Conservation (phyloP, 2,329 filamentous ascomycete genomes). For the Colletotrichum sp. region DNA sequence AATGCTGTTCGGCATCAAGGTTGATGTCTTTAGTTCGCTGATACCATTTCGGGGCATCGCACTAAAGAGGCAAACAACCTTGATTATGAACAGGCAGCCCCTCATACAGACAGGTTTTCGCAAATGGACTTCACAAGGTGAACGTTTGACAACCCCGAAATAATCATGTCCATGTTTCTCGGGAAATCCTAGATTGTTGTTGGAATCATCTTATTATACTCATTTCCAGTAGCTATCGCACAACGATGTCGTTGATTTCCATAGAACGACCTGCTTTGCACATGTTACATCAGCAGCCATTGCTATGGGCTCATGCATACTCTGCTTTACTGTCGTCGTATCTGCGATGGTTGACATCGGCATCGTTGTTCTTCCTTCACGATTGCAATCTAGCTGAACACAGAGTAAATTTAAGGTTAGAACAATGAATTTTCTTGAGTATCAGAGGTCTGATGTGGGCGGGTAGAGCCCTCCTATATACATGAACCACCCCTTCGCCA, state of each 20-base stretch:
- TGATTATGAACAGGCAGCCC: neutral
- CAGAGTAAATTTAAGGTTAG: neutral
- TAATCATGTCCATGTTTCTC: too few relatives aligned
- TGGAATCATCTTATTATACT: too few relatives aligned
- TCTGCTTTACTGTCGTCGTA: neutral
- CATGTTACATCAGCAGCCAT: accelerated
- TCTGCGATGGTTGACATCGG: neutral
- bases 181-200: too few relatives aligned
- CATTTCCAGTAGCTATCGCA: too few relatives aligned
- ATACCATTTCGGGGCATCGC: neutral
- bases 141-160: too few relatives aligned
- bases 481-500: neutral
- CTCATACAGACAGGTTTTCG: neutral
- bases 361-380: neutral
- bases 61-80: neutral
- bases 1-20: neutral
- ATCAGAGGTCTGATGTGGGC: neutral
- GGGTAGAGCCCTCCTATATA: neutral
- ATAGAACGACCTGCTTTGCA: accelerated
- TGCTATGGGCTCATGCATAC: accelerated
- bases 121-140: neutral
- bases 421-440: neutral
- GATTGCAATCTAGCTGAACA: neutral
- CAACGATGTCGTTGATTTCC: neutral
- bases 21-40: neutral